Evolutionary conservation across 805 yeast genomes (phyloP).

Genomic region (Teunomyces funiuensis): DNA sequence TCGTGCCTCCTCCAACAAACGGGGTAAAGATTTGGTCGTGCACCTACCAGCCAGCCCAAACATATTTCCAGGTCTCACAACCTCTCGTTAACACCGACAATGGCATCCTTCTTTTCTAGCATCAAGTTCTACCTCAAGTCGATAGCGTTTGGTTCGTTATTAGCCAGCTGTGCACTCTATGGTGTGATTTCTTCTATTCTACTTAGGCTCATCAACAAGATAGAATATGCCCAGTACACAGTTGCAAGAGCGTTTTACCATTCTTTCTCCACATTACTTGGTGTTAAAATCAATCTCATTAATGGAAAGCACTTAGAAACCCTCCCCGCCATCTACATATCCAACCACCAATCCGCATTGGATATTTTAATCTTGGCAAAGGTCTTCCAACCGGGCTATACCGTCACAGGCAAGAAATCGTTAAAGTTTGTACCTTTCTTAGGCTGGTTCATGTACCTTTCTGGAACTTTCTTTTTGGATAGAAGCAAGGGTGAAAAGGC

Average conservation of each 20-base stretch:
- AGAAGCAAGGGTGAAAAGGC: constrained; percentile 77
- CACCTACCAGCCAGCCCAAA: neutral
- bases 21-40: neutral
- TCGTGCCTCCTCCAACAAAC: neutral
- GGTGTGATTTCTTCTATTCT: constrained; percentile 76
- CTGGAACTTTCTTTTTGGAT: constrained; percentile 90
- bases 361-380: constrained; percentile 82
- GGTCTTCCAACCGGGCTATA: constrained; percentile 82
- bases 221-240: constrained; percentile 81
- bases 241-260: constrained; percentile 81
- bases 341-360: constrained; percentile 89
- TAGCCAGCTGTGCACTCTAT: constrained; percentile 63
- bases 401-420: constrained; percentile 88
- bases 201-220: constrained; percentile 68
- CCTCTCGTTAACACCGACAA: neutral
- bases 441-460: constrained; percentile 94
- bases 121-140: constrained; percentile 58
- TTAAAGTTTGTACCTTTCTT: constrained; percentile 82
- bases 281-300: constrained; percentile 67
- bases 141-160: constrained; percentile 49
- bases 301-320: constrained; percentile 58
- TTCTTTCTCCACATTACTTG: constrained; percentile 59
- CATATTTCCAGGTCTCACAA: neutral
- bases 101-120: constrained; percentile 9
- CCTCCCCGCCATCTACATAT: constrained; percentile 72